Evolutionary conservation across 345 rosid species (phyloP), one percentile per base, ranked within the genome.

Genomic region (Aquilaria malaccensis): DNA sequence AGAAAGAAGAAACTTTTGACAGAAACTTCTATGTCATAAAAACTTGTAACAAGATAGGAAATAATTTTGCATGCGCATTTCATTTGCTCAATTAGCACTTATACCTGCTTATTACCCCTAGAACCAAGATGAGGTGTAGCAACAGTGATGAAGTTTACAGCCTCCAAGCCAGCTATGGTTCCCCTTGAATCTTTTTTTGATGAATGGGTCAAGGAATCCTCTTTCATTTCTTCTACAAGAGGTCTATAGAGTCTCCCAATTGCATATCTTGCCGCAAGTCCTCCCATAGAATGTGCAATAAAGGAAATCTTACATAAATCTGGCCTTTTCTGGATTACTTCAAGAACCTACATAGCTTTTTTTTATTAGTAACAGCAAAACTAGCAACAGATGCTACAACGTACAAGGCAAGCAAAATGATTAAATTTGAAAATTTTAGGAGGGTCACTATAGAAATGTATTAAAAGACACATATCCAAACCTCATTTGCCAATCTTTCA

Each of bases 111-210:
- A 67, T 95, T 88, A 48, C 98, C 96, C 83, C 91, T 84, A 2
- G 98, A 95, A 60, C 98, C 99, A 74, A 91, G 95, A 80, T 95
- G 99, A 50, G 97, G 99, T 6, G 99, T 82, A 60, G 96, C 99
- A 63, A 86, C 96, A 52, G 95, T 83, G 67, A 94, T 76, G 72
- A 95, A 95, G 71, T 95, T 91, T 71, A 88, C 47, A 61, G 98
- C 82, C 81, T 85, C 95, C 78, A 95, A 71, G 60, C 96, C 97
- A 71, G 81, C 86, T 50, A 91, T 85, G 3, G 90, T 82, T 46
- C 83, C 88, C 59, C 55, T 51, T 37, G 74, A 51, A 55, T 74
- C 66, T 37, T 67, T 74, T 72, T 71, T 65, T 33, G 60, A 53
- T 33, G 30, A 48, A 57, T 70, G 65, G 14, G 60, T 70, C 0